A percentile compares a stretch with the other conserved stretches of the same genome.
phyloP scores from a whole-genome alignment of 352 stramenopile species.

The Globisporangium iwayamae region DNA sequence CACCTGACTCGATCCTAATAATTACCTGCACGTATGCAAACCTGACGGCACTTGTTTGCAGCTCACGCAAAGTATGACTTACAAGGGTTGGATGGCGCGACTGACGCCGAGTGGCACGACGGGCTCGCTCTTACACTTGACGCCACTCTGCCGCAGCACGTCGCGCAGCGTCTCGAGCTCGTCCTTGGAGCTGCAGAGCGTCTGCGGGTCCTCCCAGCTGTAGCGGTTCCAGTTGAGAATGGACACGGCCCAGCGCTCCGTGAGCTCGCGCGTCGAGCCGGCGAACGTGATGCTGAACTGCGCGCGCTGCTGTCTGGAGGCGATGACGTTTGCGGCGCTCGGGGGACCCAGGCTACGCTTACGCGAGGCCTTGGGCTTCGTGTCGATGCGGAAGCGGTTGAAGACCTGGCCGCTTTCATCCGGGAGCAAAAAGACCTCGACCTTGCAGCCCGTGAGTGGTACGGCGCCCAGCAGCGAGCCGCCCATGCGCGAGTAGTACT shows the following conservation, averaged over 20 bases:
- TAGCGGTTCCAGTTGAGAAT: conserved; percentile 86
- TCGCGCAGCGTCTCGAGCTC: conserved; percentile 47
- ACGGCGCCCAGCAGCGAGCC: conserved; percentile 58
- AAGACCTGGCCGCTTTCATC: conserved; percentile 34
- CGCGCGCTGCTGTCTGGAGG: conserved; percentile 15
- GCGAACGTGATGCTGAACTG: conserved; percentile 38
- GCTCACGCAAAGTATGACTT: neutral
- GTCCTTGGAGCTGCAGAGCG: conserved; percentile 75
- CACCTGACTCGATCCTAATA: neutral
- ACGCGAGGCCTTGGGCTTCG: conserved; percentile 22
- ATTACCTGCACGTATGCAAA: neutral
- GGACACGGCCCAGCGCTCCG: conserved; percentile 67
- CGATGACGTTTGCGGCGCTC: conserved; percentile 18
- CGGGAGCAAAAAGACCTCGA: conserved; percentile 69
- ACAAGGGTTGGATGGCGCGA: conserved; percentile 54
- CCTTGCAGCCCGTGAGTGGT: conserved; percentile 66
- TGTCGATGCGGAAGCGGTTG: conserved; percentile 71
- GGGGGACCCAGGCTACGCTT: conserved; percentile 25
- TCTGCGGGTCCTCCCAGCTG: conserved; percentile 78
- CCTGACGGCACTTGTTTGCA: neutral
- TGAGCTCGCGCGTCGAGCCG: conserved; percentile 49
- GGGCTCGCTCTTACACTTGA: conserved; percentile 28
- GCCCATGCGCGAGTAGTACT: conserved; percentile 77
- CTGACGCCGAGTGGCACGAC: conserved; percentile 47
- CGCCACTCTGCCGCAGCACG: conserved; percentile 26